Base-by-base conservation (phyloP, 257 asterid species). In the Ehretia macrophylla region DNA sequence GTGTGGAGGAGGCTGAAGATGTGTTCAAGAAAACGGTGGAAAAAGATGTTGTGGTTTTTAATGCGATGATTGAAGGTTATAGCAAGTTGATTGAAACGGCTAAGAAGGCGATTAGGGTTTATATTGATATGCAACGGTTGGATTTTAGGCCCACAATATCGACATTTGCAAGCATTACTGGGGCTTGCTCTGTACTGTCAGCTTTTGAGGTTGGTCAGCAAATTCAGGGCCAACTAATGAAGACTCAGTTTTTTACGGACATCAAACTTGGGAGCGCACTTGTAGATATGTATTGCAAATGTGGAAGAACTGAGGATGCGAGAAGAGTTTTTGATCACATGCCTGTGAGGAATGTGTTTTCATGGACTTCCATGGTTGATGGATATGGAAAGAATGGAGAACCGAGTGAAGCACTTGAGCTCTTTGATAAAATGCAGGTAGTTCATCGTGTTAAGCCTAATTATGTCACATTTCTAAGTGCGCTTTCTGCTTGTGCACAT, bases 61-160 rank as follows among this genome's bases (percentile, higher is more conserved):
- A 90, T 64, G 85, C 96, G n/a, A 87, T 90, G 98, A 90, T 90
- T n/a, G 98, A 90, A 80, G 98, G 95, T 16, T 90, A 85, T 50
- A 90, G 98, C 38, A 82, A 77, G 72, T 79, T 83, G 9, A 74
- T 85, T 59, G 83, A 77, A 67, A 83, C 69, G 21, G 87, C 89
- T 23, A 80, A 87, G 74, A 82, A 77, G 75, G 91, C 92, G 1
- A 65, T 90, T 37, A 83, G 77, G 53, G 59, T 82, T 42, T 90
- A 80, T 40, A 63, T 87, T 32, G 76, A 59, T 42, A 90, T 90
- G 96, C 87, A 85, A 23, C 80, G 87, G 11, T 50, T 58, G 14
- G 57, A 60, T 63, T 85, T 83, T 60, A 69, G 55, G 65, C 94
- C 96, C 21, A 87, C 77, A 12, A 51, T 85, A 59, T 80, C 96